Evolutionary conservation across 441 rosid species (phyloP).

Genomic region (Populus trichocarpa): DNA sequence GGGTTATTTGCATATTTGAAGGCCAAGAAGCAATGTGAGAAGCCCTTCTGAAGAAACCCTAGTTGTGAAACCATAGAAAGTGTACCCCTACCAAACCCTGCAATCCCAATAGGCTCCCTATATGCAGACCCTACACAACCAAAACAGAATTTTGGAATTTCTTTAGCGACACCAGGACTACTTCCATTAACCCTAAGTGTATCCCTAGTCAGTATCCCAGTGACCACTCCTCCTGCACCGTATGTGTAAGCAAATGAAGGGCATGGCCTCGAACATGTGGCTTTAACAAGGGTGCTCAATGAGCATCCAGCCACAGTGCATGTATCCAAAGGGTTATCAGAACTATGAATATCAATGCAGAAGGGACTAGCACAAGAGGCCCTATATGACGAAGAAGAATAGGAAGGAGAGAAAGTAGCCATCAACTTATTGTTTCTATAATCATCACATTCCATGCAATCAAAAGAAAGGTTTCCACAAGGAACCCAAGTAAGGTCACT

Average conservation of each 20-base stretch:
- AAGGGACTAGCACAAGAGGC: conserved; percentile 54
- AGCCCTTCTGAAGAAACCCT: conserved; percentile 66
- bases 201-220: conserved; percentile 60
- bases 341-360: conserved; percentile 65
- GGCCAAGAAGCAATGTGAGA: conserved; percentile 78
- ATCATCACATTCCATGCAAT: conserved; percentile 70
- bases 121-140: conserved; percentile 71
- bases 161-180: conserved; percentile 26
- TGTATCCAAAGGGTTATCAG: conserved; percentile 64
- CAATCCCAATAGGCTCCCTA: conserved; percentile 72
- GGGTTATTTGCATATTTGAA: conserved; percentile 78
- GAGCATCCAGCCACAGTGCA: conserved; percentile 74
- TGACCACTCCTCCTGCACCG: conserved; percentile 61
- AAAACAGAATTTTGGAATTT: conserved; percentile 53
- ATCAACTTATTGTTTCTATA: conserved; percentile 38
- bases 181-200: conserved; percentile 47
- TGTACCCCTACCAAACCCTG: conserved; percentile 75
- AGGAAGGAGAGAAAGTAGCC: conserved; percentile 54
- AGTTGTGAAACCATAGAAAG: conserved; percentile 73
- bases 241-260: conserved; percentile 86
- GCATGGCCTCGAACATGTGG: conserved; percentile 63
- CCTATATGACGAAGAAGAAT: conserved; percentile 52
- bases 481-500: conserved; percentile 95
- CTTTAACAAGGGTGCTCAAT: conserved; percentile 45
- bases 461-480: conserved; percentile 67